phyloP scores from a whole-genome alignment of 257 asterid species.

The Echites panduratus region DNA sequence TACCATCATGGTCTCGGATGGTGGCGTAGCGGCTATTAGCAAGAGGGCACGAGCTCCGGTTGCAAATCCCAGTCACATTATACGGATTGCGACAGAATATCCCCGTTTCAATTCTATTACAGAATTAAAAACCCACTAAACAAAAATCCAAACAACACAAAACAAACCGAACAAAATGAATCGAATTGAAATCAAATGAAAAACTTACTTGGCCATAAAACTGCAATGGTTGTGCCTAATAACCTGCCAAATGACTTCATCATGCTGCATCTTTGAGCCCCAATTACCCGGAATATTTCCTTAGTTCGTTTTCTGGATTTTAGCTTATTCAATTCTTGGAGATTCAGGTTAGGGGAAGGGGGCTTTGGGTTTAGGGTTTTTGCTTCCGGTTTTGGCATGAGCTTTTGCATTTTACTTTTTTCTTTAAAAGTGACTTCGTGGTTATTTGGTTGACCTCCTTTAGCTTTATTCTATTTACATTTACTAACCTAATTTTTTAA shows the following conservation, averaged over 20 bases:
- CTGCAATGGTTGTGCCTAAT: slow-evolving; percentile 99
- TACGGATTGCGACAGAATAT: slow-evolving; percentile 89
- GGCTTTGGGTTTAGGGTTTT: slow-evolving; percentile 18
- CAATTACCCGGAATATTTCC: not conserved
- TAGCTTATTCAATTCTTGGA: not conserved
- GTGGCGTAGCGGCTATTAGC: slow-evolving; percentile 98
- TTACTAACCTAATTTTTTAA: no score
- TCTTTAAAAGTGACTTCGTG: no score
- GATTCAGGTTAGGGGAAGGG: not conserved
- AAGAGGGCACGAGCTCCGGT: slow-evolving; percentile 90
- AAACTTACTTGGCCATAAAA: slow-evolving; percentile 83
- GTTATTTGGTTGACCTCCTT: no score
- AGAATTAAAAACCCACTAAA: not conserved
- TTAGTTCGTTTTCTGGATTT: no score
- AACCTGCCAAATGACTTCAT: slow-evolving; percentile 98
- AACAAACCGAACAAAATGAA: slow-evolving; percentile 1
- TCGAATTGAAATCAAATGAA: not conserved
- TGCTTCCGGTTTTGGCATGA: not conserved
- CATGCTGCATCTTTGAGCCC: slow-evolving; percentile 75
- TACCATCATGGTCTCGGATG: slow-evolving; percentile 85
- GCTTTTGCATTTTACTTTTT: not conserved
- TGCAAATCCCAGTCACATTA: slow-evolving; percentile 73
- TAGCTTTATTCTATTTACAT: no score
- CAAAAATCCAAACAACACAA: slow-evolving; percentile 2
- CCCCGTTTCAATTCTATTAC: slow-evolving; percentile 70